Percentiles rank a stretch among this genome's conserved stretches.
phyloP scores from a whole-genome alignment of 1,284 basidiomycete genomes.

The Sporisorium scitamineum region DNA sequence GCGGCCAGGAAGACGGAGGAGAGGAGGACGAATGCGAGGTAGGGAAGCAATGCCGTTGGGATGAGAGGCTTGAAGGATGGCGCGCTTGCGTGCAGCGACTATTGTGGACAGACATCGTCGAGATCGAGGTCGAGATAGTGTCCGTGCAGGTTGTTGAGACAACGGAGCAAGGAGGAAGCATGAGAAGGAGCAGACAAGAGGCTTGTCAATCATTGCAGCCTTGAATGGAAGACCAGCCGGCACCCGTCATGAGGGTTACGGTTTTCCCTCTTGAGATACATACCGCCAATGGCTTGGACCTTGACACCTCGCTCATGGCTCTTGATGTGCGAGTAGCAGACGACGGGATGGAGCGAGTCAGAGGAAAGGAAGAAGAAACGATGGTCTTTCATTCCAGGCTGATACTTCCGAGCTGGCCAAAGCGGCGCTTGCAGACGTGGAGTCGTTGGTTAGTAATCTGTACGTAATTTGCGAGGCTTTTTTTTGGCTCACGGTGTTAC shows the following conservation, averaged over 20 bases:
- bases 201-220: not conserved
- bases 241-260: too few relatives aligned
- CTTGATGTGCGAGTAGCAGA: not conserved
- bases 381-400: not conserved
- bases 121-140: not conserved
- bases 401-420: slow-evolving; percentile 32
- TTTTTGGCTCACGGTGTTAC: not conserved
- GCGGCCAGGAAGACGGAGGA: slow-evolving; percentile 54
- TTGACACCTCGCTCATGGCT: slow-evolving; percentile 13
- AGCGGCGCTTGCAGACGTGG: slow-evolving; percentile 31
- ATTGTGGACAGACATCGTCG: not conserved
- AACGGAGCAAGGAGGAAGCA: not conserved
- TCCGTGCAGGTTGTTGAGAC: not conserved
- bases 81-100: slow-evolving; percentile 40
- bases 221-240: not conserved
- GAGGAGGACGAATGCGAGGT: slow-evolving; percentile 53
- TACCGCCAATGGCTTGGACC: slow-evolving; percentile 32
- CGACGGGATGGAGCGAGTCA: not conserved
- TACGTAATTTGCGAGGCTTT: not conserved
- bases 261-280: slow-evolving; percentile 8
- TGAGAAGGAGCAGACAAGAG: not conserved
- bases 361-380: not conserved
- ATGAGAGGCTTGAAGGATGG: slow-evolving; percentile 43
- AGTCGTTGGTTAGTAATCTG: slow-evolving; percentile 24
- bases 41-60: slow-evolving; percentile 48